Evolutionary conservation across 2,329 filamentous ascomycete genomes (phyloP), one percentile per base, ranked within the genome.

Genomic region (Epichloe bromicola): DNA sequence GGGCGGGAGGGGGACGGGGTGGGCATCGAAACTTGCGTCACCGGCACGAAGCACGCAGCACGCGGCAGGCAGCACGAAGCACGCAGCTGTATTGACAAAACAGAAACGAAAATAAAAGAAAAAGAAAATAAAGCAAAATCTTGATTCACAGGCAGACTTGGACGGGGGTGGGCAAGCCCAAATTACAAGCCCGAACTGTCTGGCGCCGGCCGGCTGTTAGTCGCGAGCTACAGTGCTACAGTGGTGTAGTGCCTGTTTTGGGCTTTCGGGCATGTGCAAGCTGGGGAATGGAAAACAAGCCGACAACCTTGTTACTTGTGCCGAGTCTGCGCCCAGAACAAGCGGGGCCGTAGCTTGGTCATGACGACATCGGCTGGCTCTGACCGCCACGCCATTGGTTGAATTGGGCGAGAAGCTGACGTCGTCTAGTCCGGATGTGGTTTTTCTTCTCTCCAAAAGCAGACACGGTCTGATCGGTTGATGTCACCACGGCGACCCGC

Each of bases 351-450:
- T 7, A 49, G 36, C 26, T 33, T 14, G 14, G 49, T 40, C 49
- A 58, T 58, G 56, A 58, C 56, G 56, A 58, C 56, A 57, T 55
- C 12, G 11, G 49, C 42, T 33, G 37, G 30, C 10, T 17, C 46
- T 12, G 34, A 19, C 26, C 17, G n/a, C 20, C 2, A 17, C 23
- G 12, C 38, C 15, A 52, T 51, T 46, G 46, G 49, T 14, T 34
- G 34, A 8, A 30, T 44, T 26, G 11, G n/a, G 19, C 20, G 30
- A 30, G 15, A n/a, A 53, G 39, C 26, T 30, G 26, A 30, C 26
- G 26, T 30, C 26, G 23, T 26, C 23, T 26, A 26, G 23, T 26
- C 23, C 23, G 23, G 2, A 8, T 26, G 23, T 30, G 8, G 7
- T 10, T 30, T 26, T 8, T 7, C 20, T 20, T 26, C 23, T 30